These are phyloP conservation scores for Blastobotrys illinoisensis DNA, from an alignment of 1,139 yeast genomes.

Conservation along the genomic window DNA sequence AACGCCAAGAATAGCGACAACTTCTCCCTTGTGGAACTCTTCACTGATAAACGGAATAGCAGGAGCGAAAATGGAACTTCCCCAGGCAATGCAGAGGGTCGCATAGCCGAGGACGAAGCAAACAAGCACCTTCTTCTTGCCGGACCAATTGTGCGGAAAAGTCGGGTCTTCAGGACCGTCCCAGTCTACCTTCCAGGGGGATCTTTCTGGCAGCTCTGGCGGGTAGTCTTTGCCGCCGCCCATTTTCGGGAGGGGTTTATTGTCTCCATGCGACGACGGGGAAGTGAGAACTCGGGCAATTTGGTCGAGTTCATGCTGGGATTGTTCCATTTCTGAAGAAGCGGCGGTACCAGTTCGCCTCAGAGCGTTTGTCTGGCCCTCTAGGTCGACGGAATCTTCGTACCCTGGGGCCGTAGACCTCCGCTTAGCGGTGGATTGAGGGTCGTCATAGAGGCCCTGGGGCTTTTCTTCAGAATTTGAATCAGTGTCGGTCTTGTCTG, in stretches of 20 bases:
- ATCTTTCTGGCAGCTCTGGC: constrained; percentile 41
- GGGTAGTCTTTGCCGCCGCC: constrained; percentile 50
- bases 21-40: constrained; percentile 28
- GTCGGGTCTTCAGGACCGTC: constrained; percentile 49
- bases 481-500: not conserved
- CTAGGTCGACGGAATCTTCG: not conserved
- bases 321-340: not conserved
- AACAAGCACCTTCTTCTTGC: constrained; percentile 30
- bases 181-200: constrained; percentile 45
- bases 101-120: constrained; percentile 33
- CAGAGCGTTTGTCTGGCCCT: constrained; percentile 3
- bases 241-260: constrained; percentile 17
- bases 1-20: constrained; percentile 45
- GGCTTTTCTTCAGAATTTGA: not conserved
- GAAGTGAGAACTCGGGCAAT: constrained; percentile 10
- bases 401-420: not conserved
- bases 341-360: constrained; percentile 3
- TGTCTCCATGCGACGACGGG: constrained; percentile 31
- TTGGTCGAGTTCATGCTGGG: constrained; percentile 3
- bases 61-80: constrained; percentile 41
- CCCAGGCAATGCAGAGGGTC: constrained; percentile 39
- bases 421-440: not conserved
- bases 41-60: constrained; percentile 29
- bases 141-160: constrained; percentile 46
- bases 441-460: not conserved